These are phyloP conservation scores for Trichoderma aggressivum DNA, from an alignment of 2,329 filamentous ascomycete genomes.

Conservation along the genomic window DNA sequence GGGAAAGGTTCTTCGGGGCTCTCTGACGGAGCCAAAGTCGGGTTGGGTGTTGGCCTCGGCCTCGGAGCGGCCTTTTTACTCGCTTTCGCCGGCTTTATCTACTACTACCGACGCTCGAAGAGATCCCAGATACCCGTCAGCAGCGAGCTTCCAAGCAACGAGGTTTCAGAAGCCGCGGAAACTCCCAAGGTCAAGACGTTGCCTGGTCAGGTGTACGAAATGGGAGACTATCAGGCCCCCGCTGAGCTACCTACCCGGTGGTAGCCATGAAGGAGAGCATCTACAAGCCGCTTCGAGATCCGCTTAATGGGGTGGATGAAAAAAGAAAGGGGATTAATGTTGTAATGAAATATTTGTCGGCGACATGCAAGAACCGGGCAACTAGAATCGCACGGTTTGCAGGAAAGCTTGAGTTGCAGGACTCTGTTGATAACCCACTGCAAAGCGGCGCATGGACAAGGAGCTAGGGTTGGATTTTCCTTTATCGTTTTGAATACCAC, in stretches of 20 bases:
- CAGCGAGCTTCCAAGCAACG: background rate
- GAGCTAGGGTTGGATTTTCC: background rate
- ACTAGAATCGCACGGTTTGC: background rate
- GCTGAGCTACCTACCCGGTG: background rate
- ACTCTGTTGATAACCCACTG: background rate
- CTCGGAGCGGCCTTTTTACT: slow-evolving; percentile 18
- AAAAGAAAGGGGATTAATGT: background rate
- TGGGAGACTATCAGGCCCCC: background rate
- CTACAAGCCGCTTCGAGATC: background rate
- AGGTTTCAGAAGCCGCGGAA: background rate
- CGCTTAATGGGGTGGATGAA: background rate
- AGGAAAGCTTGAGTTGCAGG: background rate
- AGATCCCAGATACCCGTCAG: background rate
- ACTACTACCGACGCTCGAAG: slow-evolving; percentile 13
- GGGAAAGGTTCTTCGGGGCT: background rate
- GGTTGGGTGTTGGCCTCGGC: slow-evolving; percentile 20
- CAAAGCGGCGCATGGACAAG: background rate
- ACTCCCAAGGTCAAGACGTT: background rate
- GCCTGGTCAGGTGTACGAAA: background rate
- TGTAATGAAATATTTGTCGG: background rate
- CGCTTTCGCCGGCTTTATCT: background rate
- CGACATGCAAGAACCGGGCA: background rate
- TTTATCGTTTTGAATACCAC: background rate
- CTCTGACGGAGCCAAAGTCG: slow-evolving; percentile 22
- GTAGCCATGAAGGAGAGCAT: background rate